Base-by-base conservation (phyloP, 2,329 filamentous ascomycete species). In the Claviceps fusiformis region DNA sequence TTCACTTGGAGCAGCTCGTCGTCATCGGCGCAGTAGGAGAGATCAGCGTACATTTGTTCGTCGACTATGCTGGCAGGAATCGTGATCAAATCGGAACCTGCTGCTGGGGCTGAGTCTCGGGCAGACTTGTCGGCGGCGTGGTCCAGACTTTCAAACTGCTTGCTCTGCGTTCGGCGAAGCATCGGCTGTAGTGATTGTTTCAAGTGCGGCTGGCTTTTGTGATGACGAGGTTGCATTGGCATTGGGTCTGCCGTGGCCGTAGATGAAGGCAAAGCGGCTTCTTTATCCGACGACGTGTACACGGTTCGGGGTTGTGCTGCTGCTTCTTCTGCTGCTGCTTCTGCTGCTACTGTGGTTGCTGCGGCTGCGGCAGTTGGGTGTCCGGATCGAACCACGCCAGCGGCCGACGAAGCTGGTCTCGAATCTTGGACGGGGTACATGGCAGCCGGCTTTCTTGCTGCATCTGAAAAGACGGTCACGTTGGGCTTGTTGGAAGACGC, bases 171-270 rank as follows among this genome's bases (percentile, higher is more conserved):
- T 50, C 70, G 68, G 52, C 73, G 69, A 37, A 75, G 64, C 24
- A 69, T 60, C 33, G 66, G 73, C 52, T 68, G 69, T 54, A 73
- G 70, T 50, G 65, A 59, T 49, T 64, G 59, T 59, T 75, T 76
- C 52, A 80, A 69, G 54, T 75, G 71, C 11, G 78, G 77, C 64
- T 80, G 78, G 62, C 76, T 80, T 64, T 74, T 78, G 67, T 75
- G 68, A 52, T 80, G 77, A 39, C 77, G 75, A 56, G 72, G 70
- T 54, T 71, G 69, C 33, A 66, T 61, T 39, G 65, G 57, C 49
- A 62, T 58, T 24, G 59, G 57, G 50, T 67, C 62, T 11, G 61
- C 39, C 15, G 59, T 48, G 24, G 48, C 53, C 48, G 54, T 56
- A 11, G 53, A 54, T 37, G 50, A 37, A 41, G 55, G 19, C 19